Base-by-base conservation (phyloP, 2,329 filamentous ascomycete species). In the Diaporthe vaccinii region DNA sequence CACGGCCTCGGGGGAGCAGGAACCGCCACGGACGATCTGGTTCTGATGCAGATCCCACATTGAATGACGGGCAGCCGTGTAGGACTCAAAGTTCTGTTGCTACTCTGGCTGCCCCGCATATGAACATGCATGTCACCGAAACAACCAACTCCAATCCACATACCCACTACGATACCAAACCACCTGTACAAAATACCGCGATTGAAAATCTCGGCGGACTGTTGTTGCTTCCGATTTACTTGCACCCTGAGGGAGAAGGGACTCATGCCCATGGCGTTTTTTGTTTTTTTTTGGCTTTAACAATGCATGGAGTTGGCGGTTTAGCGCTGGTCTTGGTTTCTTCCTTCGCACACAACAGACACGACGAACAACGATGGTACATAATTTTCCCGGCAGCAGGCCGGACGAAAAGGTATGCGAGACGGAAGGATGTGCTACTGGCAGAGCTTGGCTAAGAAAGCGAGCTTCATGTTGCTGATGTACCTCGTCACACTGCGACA, bases 1-100 rank as follows among this genome's bases (percentile, higher is more conserved):
- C 17, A 72, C 46, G 20, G 79, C 81, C 31, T 79, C 81, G 75
- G 61, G 69, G 28, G 15, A 46, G 9, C 41, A 28, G 67, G 57
- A 73, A 9, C 46, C 70, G 15, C 36, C 70, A 22, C 58, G 34
- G 20, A 73, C 39, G 2, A 17, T 61, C 41, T 73, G 71, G 71
- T 65, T 65, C 58, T 73, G 36, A 73, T 22, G 15, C 36, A 55
- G 15, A 28, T 25, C 12, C n/a, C 25, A 46, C 39, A 8, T 55
- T 55, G 39, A 9, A 41, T 17, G 65, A 46, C 20, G 57, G n/a
- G 31, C 6, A 25, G 62, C n/a, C 44, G 1, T 25, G n/a, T 51
- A 39, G 44, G 20, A 51, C 22, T 31, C 9, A 34, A 17, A 25
- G 36, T 22, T n/a, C 25, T 22, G 31, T 39, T 44, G 15, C n/a